Base-by-base conservation (phyloP, 2,329 filamentous ascomycete species). In the Cercospora janseana region DNA sequence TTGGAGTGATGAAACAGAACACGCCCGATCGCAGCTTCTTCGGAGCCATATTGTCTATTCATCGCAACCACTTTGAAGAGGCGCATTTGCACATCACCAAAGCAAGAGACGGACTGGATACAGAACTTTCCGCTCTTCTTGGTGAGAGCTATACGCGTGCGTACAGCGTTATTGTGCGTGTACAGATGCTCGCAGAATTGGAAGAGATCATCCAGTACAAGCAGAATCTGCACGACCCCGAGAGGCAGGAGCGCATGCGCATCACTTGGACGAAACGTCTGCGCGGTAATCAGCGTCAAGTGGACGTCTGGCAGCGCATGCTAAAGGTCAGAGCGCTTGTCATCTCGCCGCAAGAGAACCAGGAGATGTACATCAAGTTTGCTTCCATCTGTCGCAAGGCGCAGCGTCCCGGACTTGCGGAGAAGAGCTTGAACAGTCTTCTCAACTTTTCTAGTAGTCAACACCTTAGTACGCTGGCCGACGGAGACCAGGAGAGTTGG, bases 341-440 rank as follows among this genome's bases (percentile, higher is more conserved):
- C 52, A 92, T 97, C 54, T 85, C 85, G 0, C 92, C 94, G 0
- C 82, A 82, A 26, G 91, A 99, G 68, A 96, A 96, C 64, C 89
- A 95, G 77, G 88, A 95, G 63, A 98, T 98, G 90, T 96, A 91
- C 84, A 97, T 98, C 75, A 99, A 98, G 68, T 98, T 96, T 68
- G 88, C 93, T 63, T 98, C 97, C 63, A 81, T 98, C 4, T 99
- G 94, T 70, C 87, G 94, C 63, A 99, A 98, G 70, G 95, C 92
- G 35, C 87, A 89, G 51, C 86, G 93, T 23, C 91, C 92, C 78
- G 92, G 93, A 7, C 80, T 99, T 41, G 93, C 93, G 1, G 93
- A 98, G 72, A 94, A 95, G 72, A 94, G 91, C 8, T 75, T 99
- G 46, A 91, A 93, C 67, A 88, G 89, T 54, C 77, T 98, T n/a